A percentile compares a stretch with the other conserved stretches of the same genome.
These are phyloP conservation scores for Suillus placidus DNA, from an alignment of 768 basidiomycete genomes.

Conservation along the genomic window DNA sequence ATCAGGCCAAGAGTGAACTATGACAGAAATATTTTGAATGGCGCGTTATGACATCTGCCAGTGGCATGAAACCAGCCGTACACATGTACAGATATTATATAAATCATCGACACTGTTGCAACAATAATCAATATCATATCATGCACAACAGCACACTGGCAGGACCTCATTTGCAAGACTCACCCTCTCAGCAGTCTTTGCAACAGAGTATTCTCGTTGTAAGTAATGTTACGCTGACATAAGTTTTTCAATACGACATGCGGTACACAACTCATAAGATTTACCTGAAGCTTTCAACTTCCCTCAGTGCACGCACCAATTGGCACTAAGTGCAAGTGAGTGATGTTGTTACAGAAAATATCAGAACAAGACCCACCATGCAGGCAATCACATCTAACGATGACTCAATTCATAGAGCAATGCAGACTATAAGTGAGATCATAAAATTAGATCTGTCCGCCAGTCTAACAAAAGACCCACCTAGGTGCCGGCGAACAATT, in stretches of 20 bases:
- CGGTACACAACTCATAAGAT: background rate
- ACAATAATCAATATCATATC: background rate
- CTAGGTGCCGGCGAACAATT: background rate
- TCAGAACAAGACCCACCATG: background rate
- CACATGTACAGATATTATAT: too few relatives aligned
- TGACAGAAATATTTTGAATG: conserved; percentile 13
- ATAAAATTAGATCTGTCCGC: background rate
- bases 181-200: background rate
- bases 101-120: background rate
- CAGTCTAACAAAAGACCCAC: background rate
- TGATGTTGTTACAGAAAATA: background rate
- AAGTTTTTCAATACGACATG: background rate
- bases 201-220: background rate
- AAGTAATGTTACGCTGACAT: background rate
- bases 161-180: too few relatives aligned
- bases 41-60: background rate
- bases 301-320: background rate
- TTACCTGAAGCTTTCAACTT: background rate
- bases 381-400: too few relatives aligned
- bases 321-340: background rate
- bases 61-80: background rate
- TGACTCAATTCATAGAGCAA: too few relatives aligned
- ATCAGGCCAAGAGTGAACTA: background rate
- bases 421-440: background rate
- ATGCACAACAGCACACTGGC: background rate